These are phyloP conservation scores for Kwoniella shandongensis DNA, from an alignment of 768 basidiomycete genomes.

Conservation along the genomic window DNA sequence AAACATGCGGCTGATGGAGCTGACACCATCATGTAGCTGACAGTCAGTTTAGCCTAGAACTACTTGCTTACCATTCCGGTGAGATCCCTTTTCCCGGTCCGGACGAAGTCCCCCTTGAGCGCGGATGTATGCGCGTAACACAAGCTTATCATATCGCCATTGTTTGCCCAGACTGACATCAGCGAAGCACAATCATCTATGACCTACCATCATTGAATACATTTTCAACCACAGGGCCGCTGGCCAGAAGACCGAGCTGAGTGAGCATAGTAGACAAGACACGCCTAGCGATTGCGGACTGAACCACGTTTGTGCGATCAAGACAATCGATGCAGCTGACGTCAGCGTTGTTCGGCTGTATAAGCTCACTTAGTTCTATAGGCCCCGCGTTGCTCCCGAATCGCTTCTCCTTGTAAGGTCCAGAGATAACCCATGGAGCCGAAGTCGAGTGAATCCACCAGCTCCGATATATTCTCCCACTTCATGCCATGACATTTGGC, in stretches of 20 bases:
- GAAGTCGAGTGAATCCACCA: constrained; percentile 73
- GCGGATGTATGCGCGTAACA: constrained; percentile 89
- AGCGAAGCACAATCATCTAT: constrained; percentile 56
- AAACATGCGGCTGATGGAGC: constrained; percentile 75
- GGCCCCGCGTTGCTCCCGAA: constrained; percentile 79
- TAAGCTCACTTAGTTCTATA: constrained; percentile 60
- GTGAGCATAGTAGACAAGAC: constrained; percentile 60
- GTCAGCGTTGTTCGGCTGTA: constrained; percentile 5
- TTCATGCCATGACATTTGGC: constrained; percentile 92
- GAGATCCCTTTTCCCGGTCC: constrained; percentile 94
- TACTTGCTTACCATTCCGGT: constrained; percentile 68
- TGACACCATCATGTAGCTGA: constrained; percentile 78
- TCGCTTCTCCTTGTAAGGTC: constrained; percentile 67
- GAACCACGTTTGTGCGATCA: constrained; percentile 89
- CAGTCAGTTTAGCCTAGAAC: background rate
- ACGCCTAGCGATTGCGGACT: constrained; percentile 90
- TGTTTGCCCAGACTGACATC: constrained; percentile 90
- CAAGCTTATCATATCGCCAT: constrained; percentile 90
- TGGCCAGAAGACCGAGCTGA: constrained; percentile 54
- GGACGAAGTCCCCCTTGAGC: constrained; percentile 67
- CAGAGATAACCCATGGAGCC: constrained; percentile 86
- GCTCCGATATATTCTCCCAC: constrained; percentile 84
- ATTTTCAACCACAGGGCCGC: constrained; percentile 56
- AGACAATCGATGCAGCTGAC: constrained; percentile 90
- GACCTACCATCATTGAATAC: constrained; percentile 58